Percentiles rank a stretch among this genome's conserved stretches.
Evolutionary conservation across 805 yeast species (phyloP).

Genomic region (Yamadazyma olivae): DNA sequence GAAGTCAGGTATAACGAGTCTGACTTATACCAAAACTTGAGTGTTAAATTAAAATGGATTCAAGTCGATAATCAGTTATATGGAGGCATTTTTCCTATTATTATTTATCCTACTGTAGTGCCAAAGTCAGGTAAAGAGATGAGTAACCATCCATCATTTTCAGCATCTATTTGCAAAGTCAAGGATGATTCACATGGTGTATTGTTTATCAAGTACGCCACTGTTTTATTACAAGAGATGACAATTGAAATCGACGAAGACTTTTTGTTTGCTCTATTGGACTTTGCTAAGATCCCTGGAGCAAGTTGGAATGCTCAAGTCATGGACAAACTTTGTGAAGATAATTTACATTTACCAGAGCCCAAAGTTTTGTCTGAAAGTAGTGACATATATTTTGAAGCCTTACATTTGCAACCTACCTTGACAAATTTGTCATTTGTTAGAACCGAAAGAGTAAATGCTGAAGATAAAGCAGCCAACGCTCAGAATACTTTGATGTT

Average conservation of each 20-base stretch:
- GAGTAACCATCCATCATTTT: slow-evolving; percentile 86
- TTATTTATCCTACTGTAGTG: slow-evolving; percentile 84
- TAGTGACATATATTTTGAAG: slow-evolving; percentile 86
- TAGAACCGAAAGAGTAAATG: slow-evolving; percentile 75
- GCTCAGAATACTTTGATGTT: slow-evolving; percentile 69
- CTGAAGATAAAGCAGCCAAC: slow-evolving; percentile 51
- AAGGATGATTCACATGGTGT: slow-evolving; percentile 93
- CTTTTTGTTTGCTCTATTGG: slow-evolving; percentile 76
- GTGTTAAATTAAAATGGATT: slow-evolving; percentile 86
- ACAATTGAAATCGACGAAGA: slow-evolving; percentile 94
- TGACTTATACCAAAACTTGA: slow-evolving; percentile 74
- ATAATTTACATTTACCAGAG: slow-evolving; percentile 62
- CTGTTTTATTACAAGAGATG: slow-evolving; percentile 84
- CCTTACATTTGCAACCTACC: slow-evolving; percentile 87
- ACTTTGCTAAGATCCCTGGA: slow-evolving; percentile 77
- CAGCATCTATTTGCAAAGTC: slow-evolving; percentile 78
- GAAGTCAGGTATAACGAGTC: slow-evolving; percentile 82
- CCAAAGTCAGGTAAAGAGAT: slow-evolving; percentile 82
- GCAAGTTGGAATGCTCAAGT: slow-evolving; percentile 63
- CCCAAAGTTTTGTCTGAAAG: slow-evolving; percentile 55
- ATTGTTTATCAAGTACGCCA: slow-evolving; percentile 84
- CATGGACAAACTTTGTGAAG: slow-evolving; percentile 57
- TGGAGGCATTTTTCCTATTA: slow-evolving; percentile 84
- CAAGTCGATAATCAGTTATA: slow-evolving; percentile 91
- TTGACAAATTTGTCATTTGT: slow-evolving; percentile 87